Evolutionary conservation across 2,329 filamentous ascomycete species (phyloP), one percentile per base, ranked within the genome.

Genomic region (Fusarium guadeloupense): DNA sequence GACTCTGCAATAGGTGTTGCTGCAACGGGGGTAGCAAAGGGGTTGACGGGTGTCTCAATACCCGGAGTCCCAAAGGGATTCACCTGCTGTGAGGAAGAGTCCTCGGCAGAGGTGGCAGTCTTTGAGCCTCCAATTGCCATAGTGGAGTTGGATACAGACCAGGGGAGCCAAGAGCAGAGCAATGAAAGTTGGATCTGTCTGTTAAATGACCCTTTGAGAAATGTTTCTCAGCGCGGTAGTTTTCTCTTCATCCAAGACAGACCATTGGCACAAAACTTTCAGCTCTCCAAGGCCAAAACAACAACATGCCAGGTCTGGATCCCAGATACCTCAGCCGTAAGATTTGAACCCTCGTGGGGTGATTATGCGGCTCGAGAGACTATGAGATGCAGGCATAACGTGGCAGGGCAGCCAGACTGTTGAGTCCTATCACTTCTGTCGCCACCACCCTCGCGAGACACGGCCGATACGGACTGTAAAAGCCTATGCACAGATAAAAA

Each of bases 1-100:
- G 64, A 66, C 21, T 58, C 52, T 5, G 64, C 61, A 60, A 54
- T 34, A 2, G 65, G 65, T 19, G 65, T 68, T 6, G 59, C 64
- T 3, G 52, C 55, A 49, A 44, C 43, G 6, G 66, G 66, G 26
- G 66, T 68, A 16, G 53, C 59, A 16, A 68, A 68, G 0, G 62
- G 66, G 16, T 68, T 68, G 19, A 67, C 65, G 4, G 51, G 45
- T 13, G 51, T 33, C 14, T 66, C 66, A 46, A 40, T 44, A 13
- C 51, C 53, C 17, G 65, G 56, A 4, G 51, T 62, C 31, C 43
- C 52, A 35, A 59, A 62, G 3, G 48, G 49, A 40, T 64, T 64
- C 20, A 30, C 23, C 31, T 37, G 52, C 48, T 25, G 40, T 1
- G 40, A 52, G 30, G 43, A 48, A 3, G 49, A 49, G 31, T 55